These are phyloP conservation scores for Backusella psychrophila DNA, from an alignment of 192 early-diverging fungal genomes.

Conservation along the genomic window DNA sequence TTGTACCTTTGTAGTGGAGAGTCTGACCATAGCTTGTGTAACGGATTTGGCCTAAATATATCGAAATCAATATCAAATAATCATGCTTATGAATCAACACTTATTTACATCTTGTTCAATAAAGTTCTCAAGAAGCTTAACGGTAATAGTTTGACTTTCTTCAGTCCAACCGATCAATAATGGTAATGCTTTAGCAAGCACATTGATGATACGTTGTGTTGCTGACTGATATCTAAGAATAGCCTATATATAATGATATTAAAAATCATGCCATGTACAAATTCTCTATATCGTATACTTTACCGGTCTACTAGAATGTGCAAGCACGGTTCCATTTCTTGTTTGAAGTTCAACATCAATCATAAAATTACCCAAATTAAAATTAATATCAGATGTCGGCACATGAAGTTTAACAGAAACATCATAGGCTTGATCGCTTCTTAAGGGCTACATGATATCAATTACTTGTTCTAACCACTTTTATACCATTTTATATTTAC, in stretches of 20 bases:
- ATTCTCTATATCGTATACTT: not conserved
- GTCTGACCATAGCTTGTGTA: conserved; percentile 40
- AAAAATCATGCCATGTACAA: not conserved
- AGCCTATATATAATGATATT: conserved; percentile 5
- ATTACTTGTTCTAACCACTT: too few relatives aligned
- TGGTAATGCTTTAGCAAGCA: conserved; percentile 32
- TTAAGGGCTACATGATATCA: conserved; percentile 20
- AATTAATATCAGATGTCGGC: conserved; percentile 30
- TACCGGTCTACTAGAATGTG: conserved; percentile 26
- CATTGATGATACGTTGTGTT: conserved; percentile 27
- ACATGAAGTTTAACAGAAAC: conserved; percentile 30
- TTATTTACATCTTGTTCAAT: conserved; percentile 23
- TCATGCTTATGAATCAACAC: not conserved
- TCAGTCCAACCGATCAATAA: conserved; percentile 27
- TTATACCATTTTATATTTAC: not conserved
- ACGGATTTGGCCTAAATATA: conserved; percentile 31
- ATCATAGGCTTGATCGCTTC: conserved; percentile 30
- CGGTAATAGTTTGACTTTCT: conserved; percentile 24
- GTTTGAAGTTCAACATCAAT: conserved; percentile 17
- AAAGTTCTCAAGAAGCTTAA: conserved; percentile 28
- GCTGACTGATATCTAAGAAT: conserved; percentile 35
- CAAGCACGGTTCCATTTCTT: not conserved
- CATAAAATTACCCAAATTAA: conserved; percentile 33
- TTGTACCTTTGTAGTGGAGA: conserved; percentile 43
- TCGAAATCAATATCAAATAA: not conserved